Evolutionary conservation across 768 basidiomycete genomes (phyloP).

Genomic region (Grammothele lineata): DNA sequence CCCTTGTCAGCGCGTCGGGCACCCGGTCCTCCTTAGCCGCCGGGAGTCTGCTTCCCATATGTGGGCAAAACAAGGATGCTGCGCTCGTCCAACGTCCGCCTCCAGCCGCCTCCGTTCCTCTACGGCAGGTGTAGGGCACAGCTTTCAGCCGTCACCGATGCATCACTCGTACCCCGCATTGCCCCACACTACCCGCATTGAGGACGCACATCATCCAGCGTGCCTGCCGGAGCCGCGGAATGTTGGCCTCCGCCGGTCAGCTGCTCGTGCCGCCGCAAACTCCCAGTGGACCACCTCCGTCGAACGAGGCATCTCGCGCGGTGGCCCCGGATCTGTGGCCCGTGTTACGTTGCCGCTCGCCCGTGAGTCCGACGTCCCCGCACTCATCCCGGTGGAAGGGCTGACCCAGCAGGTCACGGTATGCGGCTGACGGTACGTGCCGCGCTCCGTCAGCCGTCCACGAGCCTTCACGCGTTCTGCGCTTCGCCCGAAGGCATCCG

Average conservation of each 20-base stretch:
- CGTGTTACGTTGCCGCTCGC: slow-evolving; percentile 3
- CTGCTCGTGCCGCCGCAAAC: neutral
- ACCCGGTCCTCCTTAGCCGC: slow-evolving; percentile 2
- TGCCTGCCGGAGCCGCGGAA: no score
- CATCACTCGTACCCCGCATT: slow-evolving; percentile 2
- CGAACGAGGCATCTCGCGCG: neutral
- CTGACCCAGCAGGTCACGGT: no score
- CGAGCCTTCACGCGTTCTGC: neutral
- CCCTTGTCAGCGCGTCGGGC: neutral
- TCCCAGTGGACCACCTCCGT: no score
- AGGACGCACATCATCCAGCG: neutral
- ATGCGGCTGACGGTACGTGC: no score
- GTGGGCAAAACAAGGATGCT: neutral
- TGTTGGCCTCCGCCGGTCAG: slow-evolving; percentile 6
- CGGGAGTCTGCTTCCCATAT: slow-evolving; percentile 2
- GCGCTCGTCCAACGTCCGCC: no score
- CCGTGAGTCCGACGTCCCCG: no score
- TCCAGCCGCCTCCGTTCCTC: no score
- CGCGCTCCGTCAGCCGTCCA: slow-evolving; percentile 10
- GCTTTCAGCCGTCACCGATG: slow-evolving; percentile 1
- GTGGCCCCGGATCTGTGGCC: slow-evolving; percentile 7
- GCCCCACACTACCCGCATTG: slow-evolving; percentile 5
- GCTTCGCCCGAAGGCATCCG: no score
- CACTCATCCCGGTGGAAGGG: no score
- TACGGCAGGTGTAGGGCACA: no score